phyloP scores from a whole-genome alignment of 2,329 filamentous ascomycete genomes.

The Microsporum canis region DNA sequence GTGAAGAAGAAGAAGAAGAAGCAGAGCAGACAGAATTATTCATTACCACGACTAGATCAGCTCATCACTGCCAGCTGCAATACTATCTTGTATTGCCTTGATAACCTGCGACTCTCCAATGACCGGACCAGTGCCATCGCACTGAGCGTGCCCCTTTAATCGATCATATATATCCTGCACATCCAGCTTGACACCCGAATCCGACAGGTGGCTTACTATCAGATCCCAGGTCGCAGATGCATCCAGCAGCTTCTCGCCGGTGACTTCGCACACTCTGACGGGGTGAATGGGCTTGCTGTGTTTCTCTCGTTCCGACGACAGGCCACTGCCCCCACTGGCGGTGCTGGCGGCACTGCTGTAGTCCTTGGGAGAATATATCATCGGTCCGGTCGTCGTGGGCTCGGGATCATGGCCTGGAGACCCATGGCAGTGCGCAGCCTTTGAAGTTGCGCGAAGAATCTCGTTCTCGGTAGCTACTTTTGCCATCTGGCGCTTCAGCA shows the following conservation, averaged over 20 bases:
- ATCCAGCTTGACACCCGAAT: constrained; percentile 66
- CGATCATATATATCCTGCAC: constrained; percentile 69
- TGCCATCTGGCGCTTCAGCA: constrained; percentile 70
- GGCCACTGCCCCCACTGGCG: constrained; percentile 7
- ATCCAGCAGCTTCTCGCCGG: constrained; percentile 58
- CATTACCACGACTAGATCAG: constrained; percentile 37
- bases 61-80: constrained; percentile 66
- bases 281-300: constrained; percentile 46
- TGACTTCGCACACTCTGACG: constrained; percentile 52
- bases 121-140: constrained; percentile 78
- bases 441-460: constrained; percentile 70
- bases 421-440: constrained; percentile 27
- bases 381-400: constrained; percentile 51
- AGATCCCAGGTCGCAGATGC: constrained; percentile 80
- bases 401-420: constrained; percentile 15
- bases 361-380: constrained; percentile 60
- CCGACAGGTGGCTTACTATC: constrained; percentile 69
- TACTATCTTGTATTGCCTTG: constrained; percentile 65
- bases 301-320: not conserved
- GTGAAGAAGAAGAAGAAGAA: not conserved
- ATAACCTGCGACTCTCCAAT: constrained; percentile 68
- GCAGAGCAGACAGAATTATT: not conserved
- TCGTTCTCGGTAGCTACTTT: constrained; percentile 84
- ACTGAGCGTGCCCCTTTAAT: constrained; percentile 62
- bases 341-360: constrained; percentile 41